These are phyloP conservation scores for Ascoidea tarda DNA, from an alignment of 805 yeast species.

Conservation along the genomic window DNA sequence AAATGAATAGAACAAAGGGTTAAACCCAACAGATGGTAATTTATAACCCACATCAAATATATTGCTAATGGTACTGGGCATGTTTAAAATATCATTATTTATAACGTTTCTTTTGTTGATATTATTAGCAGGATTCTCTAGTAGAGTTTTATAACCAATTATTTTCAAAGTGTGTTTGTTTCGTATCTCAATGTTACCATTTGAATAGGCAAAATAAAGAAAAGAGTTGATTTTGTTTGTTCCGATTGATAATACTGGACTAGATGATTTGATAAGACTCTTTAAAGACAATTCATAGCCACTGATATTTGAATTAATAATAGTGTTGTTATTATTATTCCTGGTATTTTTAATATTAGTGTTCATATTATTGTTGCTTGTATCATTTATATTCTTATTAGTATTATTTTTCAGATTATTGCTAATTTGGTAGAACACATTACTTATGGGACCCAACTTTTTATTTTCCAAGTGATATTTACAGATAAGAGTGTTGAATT, in stretches of 20 bases:
- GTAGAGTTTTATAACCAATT: background rate
- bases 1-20: conserved; percentile 24
- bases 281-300: background rate
- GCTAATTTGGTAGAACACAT: no score
- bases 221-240: conserved; percentile 25
- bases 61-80: conserved; percentile 23
- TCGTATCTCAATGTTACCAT: conserved; percentile 32
- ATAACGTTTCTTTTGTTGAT: background rate
- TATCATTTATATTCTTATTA: no score
- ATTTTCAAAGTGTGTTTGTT: conserved; percentile 21
- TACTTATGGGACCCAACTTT: no score
- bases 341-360: background rate
- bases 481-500: no score
- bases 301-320: background rate
- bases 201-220: conserved; percentile 24
- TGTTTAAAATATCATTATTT: conserved; percentile 3
- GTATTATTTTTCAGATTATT: no score
- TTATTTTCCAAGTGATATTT: no score
- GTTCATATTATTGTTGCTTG: background rate
- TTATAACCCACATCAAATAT: conserved; percentile 41
- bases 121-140: background rate
- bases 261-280: conserved; percentile 13
- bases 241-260: conserved; percentile 18
- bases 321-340: background rate
- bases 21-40: conserved; percentile 23